Evolutionary conservation across 495 filamentous ascomycete genomes (phyloP).

Genomic region (Chaetomidium leptoderma): DNA sequence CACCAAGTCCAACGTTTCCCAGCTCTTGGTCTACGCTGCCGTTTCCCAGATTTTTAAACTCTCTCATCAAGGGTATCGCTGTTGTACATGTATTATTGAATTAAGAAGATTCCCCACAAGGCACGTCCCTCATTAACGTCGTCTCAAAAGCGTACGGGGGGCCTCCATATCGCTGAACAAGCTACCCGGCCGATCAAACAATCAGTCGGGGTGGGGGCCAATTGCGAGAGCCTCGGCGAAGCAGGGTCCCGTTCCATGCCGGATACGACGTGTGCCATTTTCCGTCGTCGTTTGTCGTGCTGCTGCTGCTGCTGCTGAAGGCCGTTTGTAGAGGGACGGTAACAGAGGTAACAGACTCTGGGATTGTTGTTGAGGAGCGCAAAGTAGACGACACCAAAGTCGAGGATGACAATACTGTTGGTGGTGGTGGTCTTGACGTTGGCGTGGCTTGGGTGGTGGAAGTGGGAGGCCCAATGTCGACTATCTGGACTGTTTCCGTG

Average conservation of each 20-base stretch:
- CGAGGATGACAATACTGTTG: neutral
- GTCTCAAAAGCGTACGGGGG: neutral
- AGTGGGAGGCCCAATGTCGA: neutral
- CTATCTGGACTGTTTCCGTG: conserved; percentile 19
- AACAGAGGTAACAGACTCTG: neutral
- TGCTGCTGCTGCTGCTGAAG: conserved; percentile 14
- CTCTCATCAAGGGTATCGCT: neutral
- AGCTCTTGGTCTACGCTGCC: conserved; percentile 31
- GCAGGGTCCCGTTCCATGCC: conserved; percentile 37
- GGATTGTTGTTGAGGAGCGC: neutral
- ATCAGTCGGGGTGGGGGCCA: neutral
- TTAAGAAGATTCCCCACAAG: too few species aligned
- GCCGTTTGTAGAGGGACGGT: conserved; percentile 9
- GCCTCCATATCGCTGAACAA: neutral
- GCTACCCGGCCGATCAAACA: neutral
- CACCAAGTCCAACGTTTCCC: conserved; percentile 20
- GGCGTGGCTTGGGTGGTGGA: neutral
- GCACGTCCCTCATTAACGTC: neutral
- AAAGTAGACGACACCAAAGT: neutral
- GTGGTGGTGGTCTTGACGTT: neutral
- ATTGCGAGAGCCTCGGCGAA: conserved; percentile 14
- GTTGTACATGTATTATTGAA: neutral
- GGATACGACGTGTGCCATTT: conserved; percentile 41
- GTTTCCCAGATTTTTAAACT: neutral
- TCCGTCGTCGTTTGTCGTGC: conserved; percentile 30